Percentiles rank a stretch among this genome's conserved stretches.
Conservation (phyloP, 139 green algal genomes). For the Microglena sp. region DNA sequence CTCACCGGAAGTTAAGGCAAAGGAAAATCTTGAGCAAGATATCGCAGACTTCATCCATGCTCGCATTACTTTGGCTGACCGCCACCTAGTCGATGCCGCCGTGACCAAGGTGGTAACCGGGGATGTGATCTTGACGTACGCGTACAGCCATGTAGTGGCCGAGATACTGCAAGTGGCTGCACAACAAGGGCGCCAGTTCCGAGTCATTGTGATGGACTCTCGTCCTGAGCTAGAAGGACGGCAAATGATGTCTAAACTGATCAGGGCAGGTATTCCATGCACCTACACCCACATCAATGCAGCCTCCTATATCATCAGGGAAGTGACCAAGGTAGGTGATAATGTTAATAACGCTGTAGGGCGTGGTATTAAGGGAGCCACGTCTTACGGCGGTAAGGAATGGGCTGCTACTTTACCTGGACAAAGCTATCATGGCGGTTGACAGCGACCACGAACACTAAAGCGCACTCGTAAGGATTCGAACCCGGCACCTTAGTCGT, state of each 20-base stretch:
- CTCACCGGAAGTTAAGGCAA: slow-evolving; percentile 34
- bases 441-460: no score
- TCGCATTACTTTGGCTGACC: slow-evolving; percentile 40
- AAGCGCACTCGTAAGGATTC: no score
- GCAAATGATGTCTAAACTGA: slow-evolving; percentile 35
- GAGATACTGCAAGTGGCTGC: slow-evolving; percentile 23
- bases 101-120: slow-evolving; percentile 64
- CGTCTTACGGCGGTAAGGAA: no score
- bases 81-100: slow-evolving; percentile 59
- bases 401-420: no score
- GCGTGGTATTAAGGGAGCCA: no score
- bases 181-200: slow-evolving; percentile 47
- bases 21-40: slow-evolving; percentile 18
- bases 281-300: slow-evolving; percentile 68
- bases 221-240: slow-evolving; percentile 73
- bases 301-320: slow-evolving; percentile 65
- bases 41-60: slow-evolving; percentile 25
- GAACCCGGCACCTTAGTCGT: no score
- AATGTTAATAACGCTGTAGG: no score
- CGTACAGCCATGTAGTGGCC: slow-evolving; percentile 55
- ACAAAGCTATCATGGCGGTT: no score
- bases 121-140: slow-evolving; percentile 89
- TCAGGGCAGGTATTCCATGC: slow-evolving; percentile 29
- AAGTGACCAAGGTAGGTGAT: slow-evolving; percentile 75
- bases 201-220: slow-evolving; percentile 77